Conservation (phyloP, 176 grass and related monocot genomes). For the Lolium rigidum region DNA sequence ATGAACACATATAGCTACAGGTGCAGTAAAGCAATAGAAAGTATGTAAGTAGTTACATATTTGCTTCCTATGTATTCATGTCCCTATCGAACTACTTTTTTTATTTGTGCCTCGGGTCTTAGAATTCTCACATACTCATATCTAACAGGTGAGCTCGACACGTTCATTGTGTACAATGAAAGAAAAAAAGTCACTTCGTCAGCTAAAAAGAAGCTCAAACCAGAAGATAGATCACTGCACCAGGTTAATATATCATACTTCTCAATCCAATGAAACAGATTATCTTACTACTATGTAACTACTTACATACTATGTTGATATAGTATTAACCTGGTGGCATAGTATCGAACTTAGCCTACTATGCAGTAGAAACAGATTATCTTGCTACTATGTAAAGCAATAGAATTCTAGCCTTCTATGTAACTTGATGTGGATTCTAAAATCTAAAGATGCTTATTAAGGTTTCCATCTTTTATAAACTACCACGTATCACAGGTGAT, state of each 20-base stretch:
- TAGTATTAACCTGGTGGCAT: no score
- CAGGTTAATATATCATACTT: slow-evolving; percentile 58
- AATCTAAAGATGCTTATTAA: not conserved
- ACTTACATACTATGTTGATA: no score
- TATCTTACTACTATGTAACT: not conserved
- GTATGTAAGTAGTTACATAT: slow-evolving; percentile 66
- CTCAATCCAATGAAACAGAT: slow-evolving; percentile 1
- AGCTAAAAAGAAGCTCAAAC: slow-evolving; percentile 95
- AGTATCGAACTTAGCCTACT: no score
- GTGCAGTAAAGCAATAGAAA: slow-evolving; percentile 80
- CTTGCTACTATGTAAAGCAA: not conserved
- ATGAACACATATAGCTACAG: slow-evolving; percentile 69
- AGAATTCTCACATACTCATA: not conserved
- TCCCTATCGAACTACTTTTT: not conserved
- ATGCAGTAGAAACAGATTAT: no score
- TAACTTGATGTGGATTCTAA: slow-evolving; percentile 15
- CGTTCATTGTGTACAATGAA: slow-evolving; percentile 98
- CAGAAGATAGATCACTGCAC: slow-evolving; percentile 80
- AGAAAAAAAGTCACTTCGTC: slow-evolving; percentile 95
- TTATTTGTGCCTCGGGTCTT: slow-evolving; percentile 30
- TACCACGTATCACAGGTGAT: not conserved
- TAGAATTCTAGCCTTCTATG: not conserved
- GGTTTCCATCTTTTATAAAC: not conserved
- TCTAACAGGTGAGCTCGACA: slow-evolving; percentile 73
- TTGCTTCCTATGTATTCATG: slow-evolving; percentile 19